Base-by-base conservation (phyloP, 352 stramenopile genomes). In the Phytophthora foliorum region DNA sequence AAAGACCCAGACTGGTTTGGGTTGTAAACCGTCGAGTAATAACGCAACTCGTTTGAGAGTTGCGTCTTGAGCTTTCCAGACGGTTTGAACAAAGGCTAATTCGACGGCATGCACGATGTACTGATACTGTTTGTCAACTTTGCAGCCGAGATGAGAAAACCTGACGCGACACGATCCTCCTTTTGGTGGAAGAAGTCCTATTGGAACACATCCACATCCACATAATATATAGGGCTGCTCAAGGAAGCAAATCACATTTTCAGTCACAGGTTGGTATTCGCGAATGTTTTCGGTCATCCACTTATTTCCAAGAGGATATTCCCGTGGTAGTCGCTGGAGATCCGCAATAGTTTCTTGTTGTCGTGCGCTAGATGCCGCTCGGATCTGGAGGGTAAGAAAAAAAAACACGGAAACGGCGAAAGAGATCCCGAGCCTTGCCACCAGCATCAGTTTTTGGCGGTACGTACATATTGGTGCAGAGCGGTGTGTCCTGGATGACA, bases 11-110 rank as follows among this genome's bases (percentile, higher is more conserved):
- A 22, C 21, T 34, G 24, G 25, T 38, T 34, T 36, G 14, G 13
- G 22, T 13, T 27, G 2, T 10, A 24, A 14, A 4, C 46, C 25
- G 36, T 53, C 9, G 6, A 53, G 46, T 22, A 53, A 38, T 2
- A 53, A 24, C 19, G 24, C 8, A 36, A 53, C 46, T 7, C 46
- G 44, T 21, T 38, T 34, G 4, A 41, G 9, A 10, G 46, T 53
- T 39, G 24, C 46, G n/a, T 24, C 46, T 53, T 53, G 46, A 6
- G 46, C 25, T 53, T 53, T 53, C 46, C 46, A 53, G 6, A 53
- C 4, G 19, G 46, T 53, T 22, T 22, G 21, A 16, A 53, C 46
- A 17, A 53, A 38, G 11, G 46, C 21, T 5, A 53, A 8, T 13
- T 53, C 46, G 0, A 53, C 22, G 17, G 46, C 46, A 38, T 53